Conservation (phyloP, 1,139 yeast species). For the Petasospora fabianii region DNA sequence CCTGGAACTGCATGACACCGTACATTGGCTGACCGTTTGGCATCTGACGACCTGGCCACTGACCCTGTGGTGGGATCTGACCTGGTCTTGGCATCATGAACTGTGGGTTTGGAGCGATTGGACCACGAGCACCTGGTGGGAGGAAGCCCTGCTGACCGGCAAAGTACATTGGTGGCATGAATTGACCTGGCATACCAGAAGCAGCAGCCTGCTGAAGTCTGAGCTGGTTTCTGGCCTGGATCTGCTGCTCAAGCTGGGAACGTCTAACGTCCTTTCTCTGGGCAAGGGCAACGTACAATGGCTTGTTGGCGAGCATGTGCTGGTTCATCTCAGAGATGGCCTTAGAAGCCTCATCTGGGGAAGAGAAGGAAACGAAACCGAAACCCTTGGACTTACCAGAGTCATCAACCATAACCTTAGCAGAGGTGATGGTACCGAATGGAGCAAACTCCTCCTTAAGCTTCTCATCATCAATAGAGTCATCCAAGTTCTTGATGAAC, state of each 20-base stretch:
- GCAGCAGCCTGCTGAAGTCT: constrained; percentile 89
- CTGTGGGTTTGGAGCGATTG: constrained; percentile 80
- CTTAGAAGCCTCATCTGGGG: constrained; percentile 98
- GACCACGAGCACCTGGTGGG: constrained; percentile 81
- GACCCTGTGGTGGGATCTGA: constrained; percentile 53
- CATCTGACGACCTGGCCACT: constrained; percentile 62
- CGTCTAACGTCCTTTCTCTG: constrained; percentile 99
- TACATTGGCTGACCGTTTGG: constrained; percentile 84
- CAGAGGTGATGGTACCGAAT: constrained; percentile 90
- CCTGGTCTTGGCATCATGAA: constrained; percentile 69
- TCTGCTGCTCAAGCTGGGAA: constrained; percentile 95
- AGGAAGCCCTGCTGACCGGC: constrained; percentile 74
- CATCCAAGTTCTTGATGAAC: constrained; percentile 95
- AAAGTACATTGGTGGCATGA: constrained; percentile 93
- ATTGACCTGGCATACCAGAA: constrained; percentile 91
- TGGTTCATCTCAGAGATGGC: constrained; percentile 99
- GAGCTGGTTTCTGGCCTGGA: constrained; percentile 97
- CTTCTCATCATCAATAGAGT: constrained; percentile 84
- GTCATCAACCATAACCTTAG: constrained; percentile 95
- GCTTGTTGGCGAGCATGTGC: constrained; percentile 93
- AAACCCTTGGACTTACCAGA: constrained; percentile 95
- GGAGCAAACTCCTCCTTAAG: constrained; percentile 91
- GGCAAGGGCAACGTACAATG: constrained; percentile 97
- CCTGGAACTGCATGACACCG: constrained; percentile 83
- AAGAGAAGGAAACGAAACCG: constrained; percentile 96